Base-by-base conservation (phyloP, 2,329 filamentous ascomycete species). In the Colletotrichum camelliae region DNA sequence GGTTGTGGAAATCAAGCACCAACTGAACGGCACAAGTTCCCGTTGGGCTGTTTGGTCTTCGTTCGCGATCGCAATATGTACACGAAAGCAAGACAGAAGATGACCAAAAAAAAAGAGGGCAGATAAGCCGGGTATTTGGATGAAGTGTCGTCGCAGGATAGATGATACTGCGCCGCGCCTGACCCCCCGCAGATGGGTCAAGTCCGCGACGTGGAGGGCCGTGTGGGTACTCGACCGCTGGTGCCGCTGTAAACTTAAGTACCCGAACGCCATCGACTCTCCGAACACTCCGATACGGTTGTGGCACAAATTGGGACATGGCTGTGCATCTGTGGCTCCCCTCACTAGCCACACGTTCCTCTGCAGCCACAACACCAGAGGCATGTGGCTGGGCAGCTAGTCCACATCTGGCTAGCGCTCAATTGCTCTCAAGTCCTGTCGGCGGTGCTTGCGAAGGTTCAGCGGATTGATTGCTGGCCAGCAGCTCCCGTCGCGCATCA, bases 401-500 rank as follows among this genome's bases (percentile, higher is more conserved):
- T 8, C 39, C 9, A 1, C 5, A 62, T 18, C 2, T 21, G 43
- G 33, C 64, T 73, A 73, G 70, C 57, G 57, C 15, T 10, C 57
- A 73, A 75, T 73, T 64, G 73, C 61, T 62, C 37, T 15, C 31
- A 66, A 35, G 43, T 62, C 57, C 24, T 29, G 57, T 21, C 21
- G 18, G 21, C 9, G n/a, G 29, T 64, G 27, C 57, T 55, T 52
- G 52, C 39, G 48, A 60, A 71, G 70, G 65, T 76, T 66, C 58
- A 74, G 18, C 67, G 21, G 27, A 60, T 69, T 69, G 74, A 65
- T 69, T 69, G 74, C 57, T 68, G 43, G 55, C 43, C 18, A 67
- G 55, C 62, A 75, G 55, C 64, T 72, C 39, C 39, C 18, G 39
- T 48, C 52, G 68, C 74, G 74, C 74, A 65, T 76, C 74, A 76